Conservation (phyloP, 176 grass and related monocot species). For the barley (Hordeum vulgare) region MorexV3_pseudomolecules_assembly NC_058521.1:500084468-500084967, state of each 20-base stretch:
- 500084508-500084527: background rate
- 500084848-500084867: too few species aligned
- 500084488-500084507: background rate
- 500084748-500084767: background rate
- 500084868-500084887: too few species aligned
- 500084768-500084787: background rate
- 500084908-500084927: too few species aligned
- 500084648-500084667: background rate
- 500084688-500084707: slow-evolving; percentile 27
- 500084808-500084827: too few species aligned
- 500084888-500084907: too few species aligned
- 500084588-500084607: slow-evolving; percentile 34
- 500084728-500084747: background rate
- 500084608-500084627: background rate
- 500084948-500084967: too few species aligned
- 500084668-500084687: slow-evolving; percentile 22
- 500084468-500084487: background rate
- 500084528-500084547: background rate
- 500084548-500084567: background rate
- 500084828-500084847: too few species aligned
- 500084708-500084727: slow-evolving; percentile 18
- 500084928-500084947: too few species aligned
- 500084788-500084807: background rate
- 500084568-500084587: background rate
- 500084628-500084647: background rate